Evolutionary conservation across 208 protist genomes (phyloP), one percentile per base, ranked within the genome.

Genomic region (Angomonas deanei): DNA sequence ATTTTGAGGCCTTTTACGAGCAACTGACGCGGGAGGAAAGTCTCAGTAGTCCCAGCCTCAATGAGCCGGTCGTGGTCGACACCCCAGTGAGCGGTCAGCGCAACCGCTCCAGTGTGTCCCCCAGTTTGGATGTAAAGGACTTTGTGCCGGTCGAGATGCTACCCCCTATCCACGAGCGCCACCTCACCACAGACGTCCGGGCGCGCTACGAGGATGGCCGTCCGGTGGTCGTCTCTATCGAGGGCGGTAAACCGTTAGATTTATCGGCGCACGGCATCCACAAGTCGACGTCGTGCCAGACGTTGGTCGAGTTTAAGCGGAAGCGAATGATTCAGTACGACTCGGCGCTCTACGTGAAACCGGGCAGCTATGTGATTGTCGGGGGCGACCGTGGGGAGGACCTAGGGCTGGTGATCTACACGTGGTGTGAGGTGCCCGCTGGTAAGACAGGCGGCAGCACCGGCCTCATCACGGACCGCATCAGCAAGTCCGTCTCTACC

Each of bases 131-230:
- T 49, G 31, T 52, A 27, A 47, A 61, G 61, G 83, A 91, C 47
- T 66, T 98, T 39, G 94, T 98, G 28, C 95, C 97, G 59, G 91
- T 98, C 46, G 98, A 86, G 36, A 94, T 97, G 61, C 86, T 97
- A 13, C 85, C 76, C 8, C 86, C 88, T 34, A 96, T 99, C 30
- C 91, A 97, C 32, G 98, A 96, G 26, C 89, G 89, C 63, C 78
- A 92, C 61, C 39, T 88, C 23, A 95, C 80, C 17, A 84, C 74
- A 11, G 82, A 67, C 31, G 59, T 90, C 26, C 66, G 65, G 0
- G 78, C 83, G 0, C 52, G 38, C 15, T 89, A 89, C 65, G 69
- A 81, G 26, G 70, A 80, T n/a, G 84, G 89, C 11, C 76, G 89
- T 4, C 80, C 86, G 19, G 52, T 65, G 31, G 80, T 85, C 24